Base-by-base conservation (phyloP, 345 rosid species). In the Citrus medica region DNA sequence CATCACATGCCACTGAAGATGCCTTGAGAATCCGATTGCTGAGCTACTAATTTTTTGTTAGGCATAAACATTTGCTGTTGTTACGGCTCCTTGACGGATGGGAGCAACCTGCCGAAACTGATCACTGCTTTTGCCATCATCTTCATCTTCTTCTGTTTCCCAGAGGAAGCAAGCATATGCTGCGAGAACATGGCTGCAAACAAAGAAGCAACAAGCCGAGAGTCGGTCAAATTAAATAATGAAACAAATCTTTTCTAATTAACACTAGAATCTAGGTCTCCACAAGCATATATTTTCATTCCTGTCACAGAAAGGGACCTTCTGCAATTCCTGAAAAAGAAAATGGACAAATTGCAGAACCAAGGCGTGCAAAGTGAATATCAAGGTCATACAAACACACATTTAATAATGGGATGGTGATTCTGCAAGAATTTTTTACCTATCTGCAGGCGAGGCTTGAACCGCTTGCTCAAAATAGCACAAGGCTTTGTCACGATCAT, bases 111-210 rank as follows among this genome's bases (percentile, higher is more conserved):
- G 83, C 67, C 48, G 83, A 59, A 59, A 28, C 63, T 78, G 78
- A 73, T 65, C 75, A 25, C 40, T 35, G 17, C 14, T 65, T 35
- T 61, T 33, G 37, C 53, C 59, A 0, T 69, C 80, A 2, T 78
- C 82, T n/a, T 73, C 80, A 17, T 70, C 79, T 68, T 86, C 87
- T 35, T 85, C 88, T 27, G 80, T 69, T 77, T 86, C 92, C 98
- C 97, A 92, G 66, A 92, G 81, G 83, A 94, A 92, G 70, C 90
- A 69, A 14, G 97, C 96, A 79, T 90, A 91, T 78, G 93, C 97
- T 14, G 90, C 98, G 2, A 91, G 88, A 77, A 91, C 86, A 71
- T 87, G 53, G 81, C 96, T 94, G 87, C 38, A 74, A 64, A 53
- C 67, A 74, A 67, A 84, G 56, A 68, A 79, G 73, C 61, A 27